Base-by-base conservation (phyloP, 2,329 filamentous ascomycete species). In the Colletotrichum sp. region DNA sequence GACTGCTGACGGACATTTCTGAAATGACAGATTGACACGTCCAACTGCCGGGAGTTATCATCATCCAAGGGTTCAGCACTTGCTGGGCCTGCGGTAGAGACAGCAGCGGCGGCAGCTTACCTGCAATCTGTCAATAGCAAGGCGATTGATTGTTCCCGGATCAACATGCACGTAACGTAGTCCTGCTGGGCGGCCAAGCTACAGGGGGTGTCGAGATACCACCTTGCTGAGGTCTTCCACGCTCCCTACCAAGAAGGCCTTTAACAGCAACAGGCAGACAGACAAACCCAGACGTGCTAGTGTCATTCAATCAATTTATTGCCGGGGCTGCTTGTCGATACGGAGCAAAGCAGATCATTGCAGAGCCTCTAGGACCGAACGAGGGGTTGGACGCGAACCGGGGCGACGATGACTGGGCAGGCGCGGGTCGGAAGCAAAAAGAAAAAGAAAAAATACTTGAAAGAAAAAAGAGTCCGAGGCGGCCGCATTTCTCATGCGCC, bases 331-430 rank as follows among this genome's bases (percentile, higher is more conserved):
- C 62, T 60, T 69, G 24, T 28, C 52, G 30, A 32, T 59, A 59
- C 49, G 66, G 49, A 49, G 30, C 24, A 59, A 57, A 28, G 55
- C 39, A 75, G 69, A 68, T 55, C 32, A 71, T 57, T 72, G 69
- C 69, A 72, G 72, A 57, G 73, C 70, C 34, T 55, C 63, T 64
- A 59, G 34, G 55, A 60, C 73, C 39, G 44, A 76, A 76, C n/a
- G 70, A 76, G 73, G 70, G 64, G 57, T 59, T 28, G 34, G 39
- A 26, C 67, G 73, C 70, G 64, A 72, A 68, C 68, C 62, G 49
- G 66, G 52, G 26, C 57, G 12, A 64, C 26, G 34, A 26, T 68
- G 64, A 52, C 49, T 39, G 59, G 59, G 49, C 67, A 39, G 32
- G 26, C 57, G 63, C 57, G 57, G 16, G 21, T 49, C 70, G 64